phyloP scores from a whole-genome alignment of 2,329 filamentous ascomycete species.

The Lanzia echinophila region DNA sequence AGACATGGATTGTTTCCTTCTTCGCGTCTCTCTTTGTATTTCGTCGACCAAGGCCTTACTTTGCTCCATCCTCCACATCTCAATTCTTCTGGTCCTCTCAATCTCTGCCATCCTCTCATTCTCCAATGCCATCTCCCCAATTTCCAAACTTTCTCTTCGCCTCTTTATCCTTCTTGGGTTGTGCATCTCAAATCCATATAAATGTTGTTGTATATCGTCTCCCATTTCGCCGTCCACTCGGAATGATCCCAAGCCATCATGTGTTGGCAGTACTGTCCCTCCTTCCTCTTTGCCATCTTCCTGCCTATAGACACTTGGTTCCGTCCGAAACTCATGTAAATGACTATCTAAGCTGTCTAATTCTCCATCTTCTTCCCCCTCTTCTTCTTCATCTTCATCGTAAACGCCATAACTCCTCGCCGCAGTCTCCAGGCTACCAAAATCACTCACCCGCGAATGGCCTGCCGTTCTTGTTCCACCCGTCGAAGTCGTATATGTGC shows the following conservation, averaged over 20 bases:
- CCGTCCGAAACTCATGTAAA: constrained; percentile 76
- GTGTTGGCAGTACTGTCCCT: constrained; percentile 69
- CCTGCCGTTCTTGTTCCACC: constrained; percentile 57
- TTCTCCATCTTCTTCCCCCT: constrained; percentile 43
- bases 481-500: constrained; percentile 60
- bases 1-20: constrained; percentile 56
- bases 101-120: constrained; percentile 53
- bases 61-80: constrained; percentile 88
- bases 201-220: constrained; percentile 65
- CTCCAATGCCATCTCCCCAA: constrained; percentile 45
- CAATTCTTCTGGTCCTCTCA: constrained; percentile 77
- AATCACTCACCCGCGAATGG: constrained; percentile 69
- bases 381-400: constrained; percentile 57
- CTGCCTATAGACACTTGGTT: constrained; percentile 32
- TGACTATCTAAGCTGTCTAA: constrained; percentile 92
- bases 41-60: constrained; percentile 79
- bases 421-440: constrained; percentile 69
- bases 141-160: constrained; percentile 46
- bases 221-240: constrained; percentile 51
- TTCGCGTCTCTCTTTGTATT: constrained; percentile 77
- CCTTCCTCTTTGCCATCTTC: constrained; percentile 15
- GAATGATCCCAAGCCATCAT: constrained; percentile 90
- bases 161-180: constrained; percentile 63
- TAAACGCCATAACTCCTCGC: constrained; percentile 52
- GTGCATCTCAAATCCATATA: constrained; percentile 84